Evolutionary conservation across 805 yeast genomes (phyloP).

Genomic region (Saccharomyces eubayanus): DNA sequence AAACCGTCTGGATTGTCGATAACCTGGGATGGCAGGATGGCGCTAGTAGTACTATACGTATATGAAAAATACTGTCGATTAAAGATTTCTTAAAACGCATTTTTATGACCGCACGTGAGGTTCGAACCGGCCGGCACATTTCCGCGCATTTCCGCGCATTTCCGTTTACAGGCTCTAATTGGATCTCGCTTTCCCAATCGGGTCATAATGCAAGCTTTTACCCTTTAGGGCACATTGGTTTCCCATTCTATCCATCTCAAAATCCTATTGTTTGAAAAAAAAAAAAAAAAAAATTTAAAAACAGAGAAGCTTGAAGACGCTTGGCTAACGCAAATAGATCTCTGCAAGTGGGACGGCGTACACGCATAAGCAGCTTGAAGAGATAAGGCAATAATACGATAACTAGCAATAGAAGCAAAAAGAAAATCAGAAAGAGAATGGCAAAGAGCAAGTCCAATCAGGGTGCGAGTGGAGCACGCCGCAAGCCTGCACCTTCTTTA

Average conservation of each 20-base stretch:
- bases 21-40: neutral
- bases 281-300: constrained; percentile 1
- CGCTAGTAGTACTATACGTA: too few species aligned
- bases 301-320: neutral
- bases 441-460: neutral
- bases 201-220: neutral
- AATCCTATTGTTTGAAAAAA: neutral
- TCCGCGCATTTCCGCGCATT: neutral
- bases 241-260: neutral
- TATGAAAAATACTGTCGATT: neutral
- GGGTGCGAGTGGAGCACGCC: neutral
- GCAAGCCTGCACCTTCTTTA: constrained; percentile 7
- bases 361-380: too few species aligned
- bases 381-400: neutral
- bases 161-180: neutral
- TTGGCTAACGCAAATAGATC: neutral
- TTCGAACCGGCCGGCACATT: neutral
- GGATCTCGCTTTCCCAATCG: neutral
- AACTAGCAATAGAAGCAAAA: neutral
- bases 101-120: neutral
- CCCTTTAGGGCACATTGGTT: neutral
- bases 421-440: neutral
- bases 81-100: neutral
- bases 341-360: neutral
- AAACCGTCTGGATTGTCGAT: neutral